phyloP scores from a whole-genome alignment of 2,329 filamentous ascomycete species.

The Colletotrichum acutatum region DNA sequence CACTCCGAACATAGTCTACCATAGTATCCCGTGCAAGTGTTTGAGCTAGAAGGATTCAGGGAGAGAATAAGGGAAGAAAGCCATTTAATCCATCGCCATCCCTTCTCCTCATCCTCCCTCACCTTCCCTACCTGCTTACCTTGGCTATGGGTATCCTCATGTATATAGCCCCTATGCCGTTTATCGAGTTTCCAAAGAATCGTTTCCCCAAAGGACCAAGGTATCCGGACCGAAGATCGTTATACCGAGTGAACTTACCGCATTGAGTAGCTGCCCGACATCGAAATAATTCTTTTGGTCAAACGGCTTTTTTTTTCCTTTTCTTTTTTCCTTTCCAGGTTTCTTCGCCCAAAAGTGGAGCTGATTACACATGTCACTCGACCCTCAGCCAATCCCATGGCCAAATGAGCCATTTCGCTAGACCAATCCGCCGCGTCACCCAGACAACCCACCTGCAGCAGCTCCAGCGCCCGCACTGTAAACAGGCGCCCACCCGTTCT shows the following conservation, averaged over 20 bases:
- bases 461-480: conserved; percentile 17
- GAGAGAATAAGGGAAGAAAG: not conserved
- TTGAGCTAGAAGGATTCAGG: not conserved
- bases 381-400: conserved; percentile 13
- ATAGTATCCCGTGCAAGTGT: not conserved
- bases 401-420: conserved; percentile 31
- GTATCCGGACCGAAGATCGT: not conserved
- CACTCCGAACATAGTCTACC: not conserved
- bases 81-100: not conserved
- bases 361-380: conserved; percentile 25
- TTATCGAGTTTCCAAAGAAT: not conserved
- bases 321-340: not conserved
- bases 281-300: not conserved
- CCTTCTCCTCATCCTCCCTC: not conserved
- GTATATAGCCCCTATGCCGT: too few species aligned
- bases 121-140: not conserved
- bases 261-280: not conserved
- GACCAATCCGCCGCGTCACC: conserved; percentile 22
- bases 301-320: not conserved
- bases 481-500: conserved; percentile 23
- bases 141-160: too few species aligned
- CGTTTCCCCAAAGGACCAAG: too few species aligned
- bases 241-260: conserved; percentile 10
- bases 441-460: conserved; percentile 25
- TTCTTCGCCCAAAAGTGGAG: conserved; percentile 12